Conservation (phyloP, 192 early-diverging fungal species). For the Backusella macrospora region DNA sequence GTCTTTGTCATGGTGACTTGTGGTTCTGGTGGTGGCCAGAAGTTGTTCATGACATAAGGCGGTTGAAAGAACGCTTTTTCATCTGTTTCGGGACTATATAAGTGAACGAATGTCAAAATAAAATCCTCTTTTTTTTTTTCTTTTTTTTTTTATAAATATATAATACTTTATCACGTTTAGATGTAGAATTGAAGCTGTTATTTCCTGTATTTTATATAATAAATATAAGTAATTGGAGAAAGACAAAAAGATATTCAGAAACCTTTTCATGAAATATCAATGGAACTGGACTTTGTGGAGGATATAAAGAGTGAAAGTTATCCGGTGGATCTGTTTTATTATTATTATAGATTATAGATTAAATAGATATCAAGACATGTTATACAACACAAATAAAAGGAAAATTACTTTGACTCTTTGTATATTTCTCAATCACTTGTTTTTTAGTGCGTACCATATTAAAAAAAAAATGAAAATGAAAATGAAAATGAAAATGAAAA, state of each 20-base stretch:
- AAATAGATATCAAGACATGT: neutral
- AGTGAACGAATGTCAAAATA: neutral
- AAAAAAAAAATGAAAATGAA: neutral
- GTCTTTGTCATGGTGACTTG: neutral
- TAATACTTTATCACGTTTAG: neutral
- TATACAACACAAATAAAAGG: neutral
- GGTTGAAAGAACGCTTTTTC: slow-evolving; percentile 14
- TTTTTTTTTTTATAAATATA: neutral
- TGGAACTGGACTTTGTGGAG: slow-evolving; percentile 3
- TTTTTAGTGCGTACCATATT: slow-evolving; percentile 19
- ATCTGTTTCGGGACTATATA: neutral
- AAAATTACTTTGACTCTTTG: neutral
- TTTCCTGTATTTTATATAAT: neutral
- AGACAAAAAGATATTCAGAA: neutral
- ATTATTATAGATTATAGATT: neutral
- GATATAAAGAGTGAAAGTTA: neutral
- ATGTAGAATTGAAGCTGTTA: neutral
- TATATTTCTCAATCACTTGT: neutral
- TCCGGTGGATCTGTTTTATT: neutral
- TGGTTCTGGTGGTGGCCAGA: neutral
- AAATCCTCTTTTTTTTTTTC: too few relatives aligned
- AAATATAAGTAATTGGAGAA: neutral
- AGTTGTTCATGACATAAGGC: slow-evolving; percentile 13
- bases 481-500: neutral
- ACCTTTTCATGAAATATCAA: slow-evolving; percentile 12